Percentiles rank a stretch among this genome's conserved stretches.
Conservation (phyloP, 306 rosid genomes). For the Malus orientalis region DNA sequence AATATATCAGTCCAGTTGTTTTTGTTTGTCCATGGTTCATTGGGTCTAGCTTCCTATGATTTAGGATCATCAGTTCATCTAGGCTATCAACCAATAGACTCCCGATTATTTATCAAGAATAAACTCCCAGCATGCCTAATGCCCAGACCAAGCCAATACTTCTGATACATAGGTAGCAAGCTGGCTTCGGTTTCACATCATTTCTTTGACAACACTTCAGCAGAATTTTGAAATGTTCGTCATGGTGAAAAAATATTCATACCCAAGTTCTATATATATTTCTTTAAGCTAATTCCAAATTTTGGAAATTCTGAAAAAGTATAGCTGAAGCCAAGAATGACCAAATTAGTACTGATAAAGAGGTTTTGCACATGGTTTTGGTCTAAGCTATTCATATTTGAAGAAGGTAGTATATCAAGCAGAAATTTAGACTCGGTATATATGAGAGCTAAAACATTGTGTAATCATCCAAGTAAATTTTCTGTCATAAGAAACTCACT, state of each 20-base stretch:
- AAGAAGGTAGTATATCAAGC: not conserved
- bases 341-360: not conserved
- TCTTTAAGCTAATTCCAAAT: not conserved
- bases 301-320: not conserved
- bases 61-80: not conserved
- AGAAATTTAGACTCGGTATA: not conserved
- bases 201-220: not conserved
- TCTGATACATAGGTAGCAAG: not conserved
- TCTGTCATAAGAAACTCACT: slow-evolving; percentile 41
- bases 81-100: not conserved
- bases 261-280: not conserved
- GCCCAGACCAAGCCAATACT: not conserved
- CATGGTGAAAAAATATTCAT: not conserved
- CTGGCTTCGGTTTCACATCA: not conserved
- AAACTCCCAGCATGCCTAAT: not conserved
- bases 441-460: not conserved
- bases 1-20: not conserved
- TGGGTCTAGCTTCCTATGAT: not conserved
- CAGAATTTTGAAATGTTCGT: not conserved
- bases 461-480: not conserved
- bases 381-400: not conserved
- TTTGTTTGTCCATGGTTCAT: not conserved
- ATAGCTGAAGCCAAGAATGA: not conserved
- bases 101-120: not conserved
- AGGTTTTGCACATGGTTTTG: not conserved